Percentiles rank a stretch among this genome's conserved stretches.
Conservation (phyloP, 2,329 filamentous ascomycete genomes). For the Sarocladium oryzae region DNA sequence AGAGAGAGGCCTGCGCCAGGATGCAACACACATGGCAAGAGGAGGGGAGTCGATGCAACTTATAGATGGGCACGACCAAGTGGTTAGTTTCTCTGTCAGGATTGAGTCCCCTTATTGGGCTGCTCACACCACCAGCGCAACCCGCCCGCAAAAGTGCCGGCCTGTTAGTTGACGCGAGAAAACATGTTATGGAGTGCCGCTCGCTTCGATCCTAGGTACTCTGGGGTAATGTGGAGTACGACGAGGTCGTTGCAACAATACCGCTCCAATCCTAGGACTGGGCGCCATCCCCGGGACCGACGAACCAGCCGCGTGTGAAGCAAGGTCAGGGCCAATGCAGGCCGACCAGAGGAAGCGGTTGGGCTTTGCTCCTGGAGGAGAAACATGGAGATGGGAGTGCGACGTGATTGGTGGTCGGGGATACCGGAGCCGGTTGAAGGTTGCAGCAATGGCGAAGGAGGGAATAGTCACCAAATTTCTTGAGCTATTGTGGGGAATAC, state of each 20-base stretch:
- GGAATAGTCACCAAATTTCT: not conserved
- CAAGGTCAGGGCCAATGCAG: too few relatives aligned
- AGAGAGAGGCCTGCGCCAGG: not conserved
- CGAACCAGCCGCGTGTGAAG: not conserved
- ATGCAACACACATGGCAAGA: not conserved
- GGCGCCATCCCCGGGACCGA: not conserved
- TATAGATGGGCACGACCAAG: slow-evolving; percentile 4
- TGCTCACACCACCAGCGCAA: not conserved
- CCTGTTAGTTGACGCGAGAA: not conserved
- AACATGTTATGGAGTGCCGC: not conserved
- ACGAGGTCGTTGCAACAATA: not conserved
- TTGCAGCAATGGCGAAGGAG: not conserved
- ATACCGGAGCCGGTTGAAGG: slow-evolving; percentile 7
- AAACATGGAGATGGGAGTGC: not conserved
- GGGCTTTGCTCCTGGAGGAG: too few relatives aligned
- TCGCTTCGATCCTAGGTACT: not conserved
- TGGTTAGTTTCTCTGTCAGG: not conserved
- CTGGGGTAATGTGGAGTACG: slow-evolving; percentile 6
- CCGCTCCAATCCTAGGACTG: slow-evolving; percentile 6
- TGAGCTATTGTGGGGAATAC: not conserved
- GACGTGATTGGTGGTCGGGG: slow-evolving; percentile 2
- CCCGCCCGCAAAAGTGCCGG: not conserved
- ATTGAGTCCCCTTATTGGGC: not conserved
- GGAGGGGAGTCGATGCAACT: slow-evolving; percentile 1
- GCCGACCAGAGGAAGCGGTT: too few relatives aligned